Percentiles rank a stretch among this genome's conserved stretches.
Evolutionary conservation across 257 asterid species (phyloP).

Genomic region (Solanum virginianum): DNA sequence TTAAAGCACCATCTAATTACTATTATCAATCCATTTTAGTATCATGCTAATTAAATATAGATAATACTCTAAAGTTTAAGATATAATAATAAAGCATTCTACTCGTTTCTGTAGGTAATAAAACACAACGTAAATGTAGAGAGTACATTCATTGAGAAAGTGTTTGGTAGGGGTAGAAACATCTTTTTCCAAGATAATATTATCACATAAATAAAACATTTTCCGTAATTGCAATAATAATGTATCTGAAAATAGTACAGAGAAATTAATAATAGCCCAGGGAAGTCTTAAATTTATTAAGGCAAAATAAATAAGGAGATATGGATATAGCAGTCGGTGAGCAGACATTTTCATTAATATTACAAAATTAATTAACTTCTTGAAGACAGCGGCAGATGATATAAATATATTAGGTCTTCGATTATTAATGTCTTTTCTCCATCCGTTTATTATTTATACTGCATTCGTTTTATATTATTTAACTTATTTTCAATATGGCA

Average conservation of each 20-base stretch:
- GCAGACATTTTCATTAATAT: slow-evolving; percentile 1
- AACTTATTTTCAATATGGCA: no score
- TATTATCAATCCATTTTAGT: neutral
- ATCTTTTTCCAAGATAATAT: neutral
- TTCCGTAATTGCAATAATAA: neutral
- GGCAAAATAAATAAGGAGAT: neutral
- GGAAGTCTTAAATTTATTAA: neutral
- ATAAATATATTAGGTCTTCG: neutral
- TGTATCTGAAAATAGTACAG: neutral
- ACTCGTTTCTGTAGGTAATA: neutral
- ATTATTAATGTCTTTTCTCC: neutral
- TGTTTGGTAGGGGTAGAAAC: neutral
- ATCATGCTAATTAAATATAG: neutral
- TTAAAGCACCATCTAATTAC: neutral
- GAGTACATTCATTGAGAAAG: neutral
- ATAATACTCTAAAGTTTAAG: neutral
- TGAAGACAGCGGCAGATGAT: neutral
- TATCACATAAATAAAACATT: neutral
- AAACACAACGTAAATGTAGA: no score
- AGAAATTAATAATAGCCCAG: slow-evolving; percentile 3
- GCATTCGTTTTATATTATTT: neutral
- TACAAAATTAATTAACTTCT: neutral
- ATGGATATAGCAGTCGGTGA: slow-evolving; percentile 5
- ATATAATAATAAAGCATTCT: neutral
- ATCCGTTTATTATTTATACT: neutral